Conservation (phyloP, 164 flowering plant genomes). For the Houttuynia cordata region DNA sequence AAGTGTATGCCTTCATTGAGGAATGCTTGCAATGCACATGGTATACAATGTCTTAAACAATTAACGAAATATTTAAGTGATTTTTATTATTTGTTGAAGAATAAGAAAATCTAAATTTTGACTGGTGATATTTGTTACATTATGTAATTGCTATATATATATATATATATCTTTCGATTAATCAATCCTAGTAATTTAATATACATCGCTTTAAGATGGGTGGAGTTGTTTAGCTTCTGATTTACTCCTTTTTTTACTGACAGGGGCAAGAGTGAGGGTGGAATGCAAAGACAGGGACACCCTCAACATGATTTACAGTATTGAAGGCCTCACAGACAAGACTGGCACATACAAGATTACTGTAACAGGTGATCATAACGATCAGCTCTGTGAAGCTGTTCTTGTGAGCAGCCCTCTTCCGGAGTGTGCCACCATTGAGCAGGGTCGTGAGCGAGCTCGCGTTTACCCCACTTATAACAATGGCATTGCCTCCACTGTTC, state of each 20-base stretch:
- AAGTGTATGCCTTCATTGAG: no score
- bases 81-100: no score
- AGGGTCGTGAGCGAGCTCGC: conserved; percentile 56
- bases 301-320: conserved; percentile 16
- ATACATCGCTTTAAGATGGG: no score
- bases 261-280: conserved; percentile 55
- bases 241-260: neutral
- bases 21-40: no score
- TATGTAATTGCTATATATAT: no score
- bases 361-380: conserved; percentile 34
- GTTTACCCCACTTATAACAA: conserved; percentile 51
- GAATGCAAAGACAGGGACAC: conserved; percentile 44
- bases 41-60: no score
- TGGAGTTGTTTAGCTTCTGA: neutral
- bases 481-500: conserved; percentile 37
- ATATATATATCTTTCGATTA: no score
- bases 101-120: no score
- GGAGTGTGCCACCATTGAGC: conserved; percentile 19
- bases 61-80: no score
- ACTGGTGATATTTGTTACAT: no score
- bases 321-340: conserved; percentile 36
- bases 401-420: conserved; percentile 46
- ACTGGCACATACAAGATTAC: conserved; percentile 38
- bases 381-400: conserved; percentile 38
- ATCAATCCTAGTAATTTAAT: no score